Conservation (phyloP, 768 basidiomycete species). For the Mrakia blollopis region DNA sequence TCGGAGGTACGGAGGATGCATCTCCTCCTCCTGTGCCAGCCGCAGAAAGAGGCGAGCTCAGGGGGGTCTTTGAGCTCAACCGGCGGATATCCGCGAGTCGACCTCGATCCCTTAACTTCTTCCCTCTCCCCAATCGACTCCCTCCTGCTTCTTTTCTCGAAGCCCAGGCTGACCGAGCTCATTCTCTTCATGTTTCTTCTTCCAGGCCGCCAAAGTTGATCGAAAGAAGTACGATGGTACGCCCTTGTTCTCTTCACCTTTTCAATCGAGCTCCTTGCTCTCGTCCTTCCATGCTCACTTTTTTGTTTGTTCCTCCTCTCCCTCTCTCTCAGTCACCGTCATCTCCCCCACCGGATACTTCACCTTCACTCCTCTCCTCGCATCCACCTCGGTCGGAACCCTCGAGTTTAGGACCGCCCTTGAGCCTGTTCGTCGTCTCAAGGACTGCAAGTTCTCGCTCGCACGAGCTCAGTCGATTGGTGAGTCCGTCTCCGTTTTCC, state of each 20-base stretch:
- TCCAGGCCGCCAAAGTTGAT: conserved; percentile 37
- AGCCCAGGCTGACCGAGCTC: not conserved
- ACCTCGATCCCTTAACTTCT: not conserved
- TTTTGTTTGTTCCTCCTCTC: not conserved
- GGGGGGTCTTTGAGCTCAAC: not conserved
- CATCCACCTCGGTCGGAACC: conserved; percentile 64
- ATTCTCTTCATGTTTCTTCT: not conserved
- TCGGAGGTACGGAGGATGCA: too few relatives aligned
- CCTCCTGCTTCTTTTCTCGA: not conserved
- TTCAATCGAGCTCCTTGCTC: not conserved
- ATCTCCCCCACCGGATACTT: conserved; percentile 36
- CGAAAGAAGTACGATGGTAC: conserved; percentile 41
- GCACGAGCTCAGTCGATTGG: conserved; percentile 22
- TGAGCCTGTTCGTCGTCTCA: conserved; percentile 59
- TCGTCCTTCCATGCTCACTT: not conserved
- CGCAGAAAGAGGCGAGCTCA: not conserved
- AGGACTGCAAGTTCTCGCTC: conserved; percentile 32
- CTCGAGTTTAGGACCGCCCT: conserved; percentile 74
- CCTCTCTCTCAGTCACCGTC: conserved; percentile 14
- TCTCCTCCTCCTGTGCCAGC: too few relatives aligned
- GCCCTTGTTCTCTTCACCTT: conserved; percentile 30
- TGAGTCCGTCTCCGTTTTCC: conserved; percentile 46
- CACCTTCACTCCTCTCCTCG: conserved; percentile 37
- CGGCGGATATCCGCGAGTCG: not conserved
- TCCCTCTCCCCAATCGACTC: not conserved